Base-by-base conservation (phyloP, 495 filamentous ascomycete genomes). In the Pyrenula aspistea region DNA sequence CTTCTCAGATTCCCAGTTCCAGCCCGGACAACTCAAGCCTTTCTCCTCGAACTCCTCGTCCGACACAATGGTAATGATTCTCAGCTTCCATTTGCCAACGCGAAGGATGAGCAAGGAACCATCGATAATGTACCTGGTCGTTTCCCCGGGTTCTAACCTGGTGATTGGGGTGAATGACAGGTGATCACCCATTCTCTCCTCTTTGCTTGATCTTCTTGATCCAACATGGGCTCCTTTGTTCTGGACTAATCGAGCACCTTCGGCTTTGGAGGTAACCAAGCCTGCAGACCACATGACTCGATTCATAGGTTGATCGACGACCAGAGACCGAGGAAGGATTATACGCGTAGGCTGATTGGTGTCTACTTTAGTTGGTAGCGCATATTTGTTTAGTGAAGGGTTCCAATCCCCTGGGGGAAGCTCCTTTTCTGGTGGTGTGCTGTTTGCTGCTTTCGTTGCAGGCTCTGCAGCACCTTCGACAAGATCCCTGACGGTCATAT, bases 71-170 rank as follows among this genome's bases (percentile, higher is more conserved):
- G 84, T 71, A 52, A 94, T 75, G 51, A 91, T 69, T 53, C 83
- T 82, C 31, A 93, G 69, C 64, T 90, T 91, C 77, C 86, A 86
- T 68, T 95, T 95, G 25, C 89, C 89, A 25, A 80, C 68, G 61
- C 89, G 79, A 21, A 95, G 68, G 57, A 94, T 78, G 49, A 95
- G 65, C 2, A 84, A 59, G 47, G 81, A 71, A 31, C 70, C 83
- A 47, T 83, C 80, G 19, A 88, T 74, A 21, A 93, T 65, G 61
- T 80, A 89, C 24, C 82, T 76, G 36, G 70, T 36, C 0, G 82
- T 85, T 20, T 84, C 81, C 22, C 75, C 62, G 0, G 75, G 68
- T 42, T 72, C 67, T 81, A 81, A 88, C 47, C 70, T 65, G 55
- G 78, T 80, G 53, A 85, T 72, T 21, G 80, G 77, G 2, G 77